These are phyloP conservation scores for Ascochyta lentis DNA, from an alignment of 2,329 filamentous ascomycete genomes.

Conservation along the genomic window DNA sequence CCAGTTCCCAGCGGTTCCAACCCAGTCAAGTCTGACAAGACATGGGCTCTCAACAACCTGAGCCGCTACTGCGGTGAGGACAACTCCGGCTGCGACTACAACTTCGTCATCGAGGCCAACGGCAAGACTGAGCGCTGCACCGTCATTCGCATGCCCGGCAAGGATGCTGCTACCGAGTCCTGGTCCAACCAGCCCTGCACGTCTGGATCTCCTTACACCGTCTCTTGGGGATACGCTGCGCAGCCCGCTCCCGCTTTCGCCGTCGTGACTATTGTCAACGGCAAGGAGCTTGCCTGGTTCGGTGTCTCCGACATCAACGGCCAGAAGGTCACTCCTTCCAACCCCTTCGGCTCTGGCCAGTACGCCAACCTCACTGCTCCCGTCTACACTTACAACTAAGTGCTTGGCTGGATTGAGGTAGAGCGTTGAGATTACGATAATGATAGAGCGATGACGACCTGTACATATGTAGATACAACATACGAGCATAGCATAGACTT, in stretches of 20 bases:
- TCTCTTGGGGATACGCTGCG: conserved; percentile 24
- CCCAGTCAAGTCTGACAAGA: conserved; percentile 19
- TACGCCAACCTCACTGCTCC: conserved; percentile 14
- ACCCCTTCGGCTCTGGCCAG: conserved; percentile 22
- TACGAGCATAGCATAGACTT: background rate
- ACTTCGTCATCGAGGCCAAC: conserved; percentile 19
- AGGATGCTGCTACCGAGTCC: conserved; percentile 21
- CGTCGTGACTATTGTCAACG: conserved; percentile 21
- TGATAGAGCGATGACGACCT: background rate
- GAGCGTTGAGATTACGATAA: background rate
- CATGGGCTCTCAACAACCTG: conserved; percentile 20
- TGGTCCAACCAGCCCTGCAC: conserved; percentile 23
- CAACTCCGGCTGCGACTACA: conserved; percentile 27
- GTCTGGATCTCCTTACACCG: conserved; percentile 9
- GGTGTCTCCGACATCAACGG: conserved; percentile 23
- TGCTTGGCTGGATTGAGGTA: background rate
- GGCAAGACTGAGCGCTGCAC: conserved; percentile 24
- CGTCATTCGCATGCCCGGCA: conserved; percentile 21
- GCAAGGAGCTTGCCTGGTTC: conserved; percentile 24
- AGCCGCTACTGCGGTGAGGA: conserved; percentile 22
- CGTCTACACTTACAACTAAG: conserved; percentile 20
- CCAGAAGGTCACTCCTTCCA: conserved; percentile 16
- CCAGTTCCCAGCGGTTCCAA: conserved; percentile 7
- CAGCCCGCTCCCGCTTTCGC: conserved; percentile 20
- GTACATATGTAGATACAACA: conserved; percentile 2